Evolutionary conservation across 1,139 yeast genomes (phyloP).

Genomic region (Diutina catenulata): DNA sequence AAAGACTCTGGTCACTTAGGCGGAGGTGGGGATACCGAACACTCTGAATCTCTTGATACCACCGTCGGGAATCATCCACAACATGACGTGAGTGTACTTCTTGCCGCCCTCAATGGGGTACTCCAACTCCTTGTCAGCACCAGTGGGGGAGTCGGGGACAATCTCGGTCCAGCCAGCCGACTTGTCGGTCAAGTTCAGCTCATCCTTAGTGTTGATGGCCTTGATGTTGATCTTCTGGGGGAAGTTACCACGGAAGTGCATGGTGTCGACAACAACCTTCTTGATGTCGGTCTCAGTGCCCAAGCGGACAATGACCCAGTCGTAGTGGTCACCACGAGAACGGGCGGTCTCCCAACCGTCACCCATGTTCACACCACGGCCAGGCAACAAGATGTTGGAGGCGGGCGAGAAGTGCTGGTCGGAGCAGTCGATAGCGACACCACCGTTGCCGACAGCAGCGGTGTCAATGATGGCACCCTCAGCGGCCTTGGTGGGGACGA

Average conservation of each 20-base stretch:
- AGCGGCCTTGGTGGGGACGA: constrained; percentile 50
- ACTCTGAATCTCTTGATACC: constrained; percentile 88
- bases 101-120: constrained; percentile 13
- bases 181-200: constrained; percentile 7
- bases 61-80: constrained; percentile 89
- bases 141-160: constrained; percentile 61
- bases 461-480: constrained; percentile 46
- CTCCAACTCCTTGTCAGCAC: constrained; percentile 62
- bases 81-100: constrained; percentile 51
- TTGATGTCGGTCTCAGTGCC: constrained; percentile 53
- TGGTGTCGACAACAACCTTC: constrained; percentile 71
- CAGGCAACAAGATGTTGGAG: constrained; percentile 79
- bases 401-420: constrained; percentile 94
- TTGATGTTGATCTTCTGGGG: constrained; percentile 68
- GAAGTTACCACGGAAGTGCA: constrained; percentile 86
- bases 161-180: constrained; percentile 47
- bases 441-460: constrained; percentile 81
- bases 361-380: constrained; percentile 91
- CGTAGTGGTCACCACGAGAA: constrained; percentile 76
- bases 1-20: too few species aligned
- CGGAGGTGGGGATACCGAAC: constrained; percentile 58
- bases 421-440: constrained; percentile 69
- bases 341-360: constrained; percentile 99
- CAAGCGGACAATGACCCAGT: constrained; percentile 77
- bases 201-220: constrained; percentile 30